These are phyloP conservation scores for Mediolabrus comicus DNA, from an alignment of 108 stramenopile species.

Conservation along the genomic window DNA sequence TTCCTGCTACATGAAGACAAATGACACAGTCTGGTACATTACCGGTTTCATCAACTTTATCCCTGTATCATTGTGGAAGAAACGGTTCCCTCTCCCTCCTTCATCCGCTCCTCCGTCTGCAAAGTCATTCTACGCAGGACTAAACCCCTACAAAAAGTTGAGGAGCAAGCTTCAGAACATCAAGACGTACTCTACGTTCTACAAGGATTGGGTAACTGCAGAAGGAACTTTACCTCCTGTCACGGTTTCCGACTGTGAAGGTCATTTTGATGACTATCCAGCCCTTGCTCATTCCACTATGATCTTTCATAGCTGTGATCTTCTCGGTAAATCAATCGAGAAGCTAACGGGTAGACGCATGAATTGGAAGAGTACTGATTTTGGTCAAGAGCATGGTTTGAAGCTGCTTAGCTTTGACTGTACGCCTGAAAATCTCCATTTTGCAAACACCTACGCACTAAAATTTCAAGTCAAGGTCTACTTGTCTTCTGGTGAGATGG, in stretches of 20 bases:
- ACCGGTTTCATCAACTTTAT: not conserved
- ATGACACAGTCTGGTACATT: slow-evolving; percentile 6
- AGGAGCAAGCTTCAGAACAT: slow-evolving; percentile 5
- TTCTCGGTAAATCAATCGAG: slow-evolving; percentile 25
- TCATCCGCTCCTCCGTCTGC: not conserved
- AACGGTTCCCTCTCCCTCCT: slow-evolving; percentile 15
- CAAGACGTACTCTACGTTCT: slow-evolving; percentile 5
- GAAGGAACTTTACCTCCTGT: slow-evolving; percentile 18
- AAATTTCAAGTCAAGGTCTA: slow-evolving; percentile 21
- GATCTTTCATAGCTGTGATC: slow-evolving; percentile 26
- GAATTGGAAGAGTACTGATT: slow-evolving; percentile 11
- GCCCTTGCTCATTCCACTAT: slow-evolving; percentile 29
- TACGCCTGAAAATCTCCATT: slow-evolving; percentile 22
- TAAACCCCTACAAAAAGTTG: slow-evolving; percentile 6
- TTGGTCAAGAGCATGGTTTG: slow-evolving; percentile 4
- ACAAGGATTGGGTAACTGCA: slow-evolving; percentile 18
- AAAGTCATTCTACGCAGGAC: not conserved
- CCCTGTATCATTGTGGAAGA: slow-evolving; percentile 14
- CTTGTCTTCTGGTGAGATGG: slow-evolving; percentile 19
- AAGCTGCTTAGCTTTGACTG: slow-evolving; percentile 17
- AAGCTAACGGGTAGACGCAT: slow-evolving; percentile 17
- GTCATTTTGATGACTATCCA: slow-evolving; percentile 24
- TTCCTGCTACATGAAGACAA: not conserved
- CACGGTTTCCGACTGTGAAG: slow-evolving; percentile 18
- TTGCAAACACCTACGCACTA: slow-evolving; percentile 14